A percentile compares a stretch with the other conserved stretches of the same genome.
Conservation (phyloP, 805 yeast species). For the Schwanniomyces sp. region DNA sequence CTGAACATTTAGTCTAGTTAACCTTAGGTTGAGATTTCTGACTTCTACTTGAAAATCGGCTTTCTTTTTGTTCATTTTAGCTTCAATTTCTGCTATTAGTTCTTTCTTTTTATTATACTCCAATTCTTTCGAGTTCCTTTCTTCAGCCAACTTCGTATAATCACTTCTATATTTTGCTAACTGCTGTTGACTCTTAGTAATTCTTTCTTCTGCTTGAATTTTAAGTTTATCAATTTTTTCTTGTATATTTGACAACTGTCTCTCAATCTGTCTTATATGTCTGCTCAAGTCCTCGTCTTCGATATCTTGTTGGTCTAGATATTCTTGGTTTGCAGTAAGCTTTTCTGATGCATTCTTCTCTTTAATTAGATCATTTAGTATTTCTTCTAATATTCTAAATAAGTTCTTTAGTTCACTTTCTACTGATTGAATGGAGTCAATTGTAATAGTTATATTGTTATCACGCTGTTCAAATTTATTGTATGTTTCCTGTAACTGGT, state of each 20-base stretch:
- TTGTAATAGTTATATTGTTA: slow-evolving; percentile 51
- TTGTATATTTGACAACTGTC: slow-evolving; percentile 48
- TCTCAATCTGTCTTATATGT: slow-evolving; percentile 45
- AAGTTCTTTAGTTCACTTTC: slow-evolving; percentile 42
- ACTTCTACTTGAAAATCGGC: slow-evolving; percentile 52
- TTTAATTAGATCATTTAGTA: slow-evolving; percentile 44
- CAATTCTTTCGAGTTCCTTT: slow-evolving; percentile 47
- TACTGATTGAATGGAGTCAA: slow-evolving; percentile 54
- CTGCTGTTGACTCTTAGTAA: slow-evolving; percentile 39
- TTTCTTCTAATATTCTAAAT: slow-evolving; percentile 52
- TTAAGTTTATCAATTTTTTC: slow-evolving; percentile 48
- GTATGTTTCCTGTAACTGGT: slow-evolving; percentile 26
- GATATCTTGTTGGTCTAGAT: slow-evolving; percentile 35
- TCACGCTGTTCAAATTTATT: slow-evolving; percentile 40
- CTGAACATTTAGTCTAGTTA: slow-evolving; percentile 55
- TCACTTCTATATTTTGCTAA: slow-evolving; percentile 44
- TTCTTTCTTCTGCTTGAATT: slow-evolving; percentile 46
- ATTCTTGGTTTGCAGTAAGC: slow-evolving; percentile 39
- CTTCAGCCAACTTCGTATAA: slow-evolving; percentile 49
- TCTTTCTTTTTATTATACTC: slow-evolving; percentile 49
- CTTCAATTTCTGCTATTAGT: slow-evolving; percentile 45
- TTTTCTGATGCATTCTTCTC: slow-evolving; percentile 41
- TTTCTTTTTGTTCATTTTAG: slow-evolving; percentile 36
- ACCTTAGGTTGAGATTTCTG: slow-evolving; percentile 51
- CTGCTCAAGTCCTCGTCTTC: slow-evolving; percentile 42